Percentiles rank a stretch among this genome's conserved stretches.
Conservation (phyloP, 192 early-diverging fungal species). For the Cetraspora pellucida region DNA sequence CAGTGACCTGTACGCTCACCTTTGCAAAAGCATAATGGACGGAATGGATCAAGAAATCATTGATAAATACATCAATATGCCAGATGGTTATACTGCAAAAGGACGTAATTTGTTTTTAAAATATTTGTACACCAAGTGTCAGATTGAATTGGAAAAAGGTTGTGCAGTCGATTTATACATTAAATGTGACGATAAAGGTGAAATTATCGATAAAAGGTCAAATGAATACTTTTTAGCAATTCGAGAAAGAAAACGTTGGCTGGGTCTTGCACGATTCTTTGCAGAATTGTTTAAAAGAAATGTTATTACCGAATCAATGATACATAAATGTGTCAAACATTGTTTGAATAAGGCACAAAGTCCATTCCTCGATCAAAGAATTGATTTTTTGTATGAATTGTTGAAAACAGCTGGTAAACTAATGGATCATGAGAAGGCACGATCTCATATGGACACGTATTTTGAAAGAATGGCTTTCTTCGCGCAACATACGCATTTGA, state of each 20-base stretch:
- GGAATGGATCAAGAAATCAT: not conserved
- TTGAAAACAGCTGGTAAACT: not conserved
- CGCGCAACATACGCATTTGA: not conserved
- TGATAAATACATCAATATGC: not conserved
- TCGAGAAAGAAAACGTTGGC: not conserved
- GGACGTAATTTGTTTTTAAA: not conserved
- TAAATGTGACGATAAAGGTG: not conserved
- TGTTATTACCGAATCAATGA: not conserved
- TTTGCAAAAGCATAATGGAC: not conserved
- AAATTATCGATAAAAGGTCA: not conserved
- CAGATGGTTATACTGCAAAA: not conserved
- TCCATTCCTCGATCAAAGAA: not conserved
- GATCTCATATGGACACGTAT: not conserved
- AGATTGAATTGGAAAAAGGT: not conserved
- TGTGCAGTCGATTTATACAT: not conserved
- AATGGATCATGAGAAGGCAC: not conserved
- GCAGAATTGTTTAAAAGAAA: not conserved
- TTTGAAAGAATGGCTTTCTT: not conserved
- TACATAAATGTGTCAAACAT: not conserved
- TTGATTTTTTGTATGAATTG: not conserved
- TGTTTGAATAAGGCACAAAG: not conserved
- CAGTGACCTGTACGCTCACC: not conserved
- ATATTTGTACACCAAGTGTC: constrained; percentile 1
- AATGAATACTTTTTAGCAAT: not conserved
- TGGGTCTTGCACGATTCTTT: not conserved